Percentiles rank a stretch among this genome's conserved stretches.
These are phyloP conservation scores for Neocucurbitaria cava DNA, from an alignment of 2,329 filamentous ascomycete species.

Conservation along the genomic window DNA sequence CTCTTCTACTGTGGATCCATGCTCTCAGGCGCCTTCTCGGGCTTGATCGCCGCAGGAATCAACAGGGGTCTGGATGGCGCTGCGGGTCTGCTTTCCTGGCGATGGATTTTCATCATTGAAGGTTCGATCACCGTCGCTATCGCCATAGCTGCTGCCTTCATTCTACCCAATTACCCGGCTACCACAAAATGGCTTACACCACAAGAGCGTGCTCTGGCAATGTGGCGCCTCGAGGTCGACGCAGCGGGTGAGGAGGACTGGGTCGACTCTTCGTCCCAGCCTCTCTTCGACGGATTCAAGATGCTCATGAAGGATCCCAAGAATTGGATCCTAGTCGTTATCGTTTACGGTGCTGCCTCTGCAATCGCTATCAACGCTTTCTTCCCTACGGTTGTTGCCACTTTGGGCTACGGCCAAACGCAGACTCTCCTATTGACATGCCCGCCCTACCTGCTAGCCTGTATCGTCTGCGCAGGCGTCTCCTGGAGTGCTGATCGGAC, in stretches of 20 bases:
- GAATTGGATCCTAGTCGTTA: slow-evolving; percentile 61
- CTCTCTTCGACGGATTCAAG: slow-evolving; percentile 49
- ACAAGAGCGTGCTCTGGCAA: slow-evolving; percentile 44
- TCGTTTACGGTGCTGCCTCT: slow-evolving; percentile 56
- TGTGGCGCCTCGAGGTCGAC: slow-evolving; percentile 7
- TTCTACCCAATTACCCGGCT: slow-evolving; percentile 58
- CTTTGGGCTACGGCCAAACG: slow-evolving; percentile 61
- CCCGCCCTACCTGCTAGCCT: slow-evolving; percentile 54
- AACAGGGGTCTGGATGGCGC: slow-evolving; percentile 43
- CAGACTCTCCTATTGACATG: slow-evolving; percentile 63
- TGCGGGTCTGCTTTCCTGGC: slow-evolving; percentile 40
- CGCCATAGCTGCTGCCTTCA: slow-evolving; percentile 47
- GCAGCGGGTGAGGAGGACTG: slow-evolving; percentile 13
- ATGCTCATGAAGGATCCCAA: slow-evolving; percentile 58
- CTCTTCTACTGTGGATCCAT: slow-evolving; percentile 60
- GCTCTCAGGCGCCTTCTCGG: slow-evolving; percentile 64
- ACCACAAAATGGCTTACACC: slow-evolving; percentile 53
- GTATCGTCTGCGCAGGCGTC: slow-evolving; percentile 24
- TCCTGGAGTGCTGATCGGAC: slow-evolving; percentile 52
- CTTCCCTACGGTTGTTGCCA: slow-evolving; percentile 67
- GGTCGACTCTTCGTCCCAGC: neutral
- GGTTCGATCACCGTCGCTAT: slow-evolving; percentile 14
- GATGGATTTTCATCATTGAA: slow-evolving; percentile 28
- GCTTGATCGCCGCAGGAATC: slow-evolving; percentile 56
- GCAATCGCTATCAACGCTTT: slow-evolving; percentile 62